Evolutionary conservation across 2,329 filamentous ascomycete genomes (phyloP), one percentile per base, ranked within the genome.

Genomic region (Penicillium fuscoglaucum): DNA sequence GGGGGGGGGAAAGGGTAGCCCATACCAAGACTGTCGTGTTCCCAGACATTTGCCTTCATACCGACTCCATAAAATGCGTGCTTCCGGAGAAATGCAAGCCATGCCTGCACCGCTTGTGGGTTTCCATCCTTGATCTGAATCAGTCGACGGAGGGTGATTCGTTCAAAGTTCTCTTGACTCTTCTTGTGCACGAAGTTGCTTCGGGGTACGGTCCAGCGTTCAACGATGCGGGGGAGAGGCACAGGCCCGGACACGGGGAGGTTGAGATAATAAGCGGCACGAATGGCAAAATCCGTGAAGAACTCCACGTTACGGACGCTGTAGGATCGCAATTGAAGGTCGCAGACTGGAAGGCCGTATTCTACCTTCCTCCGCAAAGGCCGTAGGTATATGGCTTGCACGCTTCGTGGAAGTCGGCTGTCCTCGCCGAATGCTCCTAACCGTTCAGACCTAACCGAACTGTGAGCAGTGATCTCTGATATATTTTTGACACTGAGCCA

Each of bases 21-120:
- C 76, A 62, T 83, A 89, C 89, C 88, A 59, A 93, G 73, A 57
- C 84, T 83, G 69, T 89, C 87, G 76, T 91, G 93, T 72, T 96
- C 91, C 87, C 90, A 99, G 50, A 98, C 84, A 74, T 99, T 97
- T 53, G 95, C 95, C 83, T 99, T 99, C 92, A 99, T 96, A 69
- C 95, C 95, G 41, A 98, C 88, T n/a, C 95, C 95, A 66, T 96
- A 90, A 74, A 95, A 96, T 43, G 92, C 90, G 72, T 97, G 89
- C 78, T 96, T 96, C 71, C 90, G 86, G 71, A 99, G 75, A 72
- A 96, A 98, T 0, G 91, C 92, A 58, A 99, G 80, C 95, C 95
- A 99, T 29, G 93, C 76, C 76, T 96, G 89, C 37, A 99, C 92
- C 1, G 87, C 88, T 73, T 97, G 91, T 0, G 92, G 87, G 70